Conservation (phyloP, 192 early-diverging fungal species). For the Phycomyces nitens region DNA sequence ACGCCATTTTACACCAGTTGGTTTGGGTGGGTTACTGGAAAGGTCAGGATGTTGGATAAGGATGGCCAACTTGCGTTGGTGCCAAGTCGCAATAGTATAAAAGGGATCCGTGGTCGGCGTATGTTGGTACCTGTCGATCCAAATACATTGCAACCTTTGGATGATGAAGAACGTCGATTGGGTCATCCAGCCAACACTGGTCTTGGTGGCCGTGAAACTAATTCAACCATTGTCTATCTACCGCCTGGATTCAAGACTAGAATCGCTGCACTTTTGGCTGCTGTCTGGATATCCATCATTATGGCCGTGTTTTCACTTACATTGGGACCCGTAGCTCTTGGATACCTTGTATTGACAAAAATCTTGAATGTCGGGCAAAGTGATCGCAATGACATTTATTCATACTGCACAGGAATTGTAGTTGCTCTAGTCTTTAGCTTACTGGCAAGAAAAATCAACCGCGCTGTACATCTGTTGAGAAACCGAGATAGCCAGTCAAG, state of each 20-base stretch:
- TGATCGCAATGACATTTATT: conserved; percentile 1
- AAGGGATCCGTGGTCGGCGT: conserved; percentile 65
- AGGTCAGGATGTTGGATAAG: conserved; percentile 32
- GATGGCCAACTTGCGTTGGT: conserved; percentile 71
- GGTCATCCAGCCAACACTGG: conserved; percentile 46
- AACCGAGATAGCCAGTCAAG: too few species aligned
- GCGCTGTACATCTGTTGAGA: too few species aligned
- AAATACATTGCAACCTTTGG: conserved; percentile 42
- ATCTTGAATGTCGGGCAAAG: background rate
- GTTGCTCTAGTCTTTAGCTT: background rate
- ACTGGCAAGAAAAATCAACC: background rate
- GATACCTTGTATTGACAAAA: background rate
- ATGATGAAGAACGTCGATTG: conserved; percentile 56
- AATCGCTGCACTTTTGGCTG: conserved; percentile 45
- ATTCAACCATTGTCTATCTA: conserved; percentile 76
- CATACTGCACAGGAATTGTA: conserved; percentile 1
- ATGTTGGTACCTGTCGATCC: conserved; percentile 79
- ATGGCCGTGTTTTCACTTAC: conserved; percentile 46
- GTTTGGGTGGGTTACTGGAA: conserved; percentile 47
- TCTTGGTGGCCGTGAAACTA: conserved; percentile 11
- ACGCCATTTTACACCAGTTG: conserved; percentile 45
- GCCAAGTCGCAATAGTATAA: conserved; percentile 79
- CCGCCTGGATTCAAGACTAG: conserved; percentile 66
- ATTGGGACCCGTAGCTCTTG: background rate
- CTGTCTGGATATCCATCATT: conserved; percentile 50